A percentile compares a stretch with the other conserved stretches of the same genome.
These are phyloP conservation scores for Phylloporus gajari DNA, from an alignment of 1,284 basidiomycete species.

Conservation along the genomic window DNA sequence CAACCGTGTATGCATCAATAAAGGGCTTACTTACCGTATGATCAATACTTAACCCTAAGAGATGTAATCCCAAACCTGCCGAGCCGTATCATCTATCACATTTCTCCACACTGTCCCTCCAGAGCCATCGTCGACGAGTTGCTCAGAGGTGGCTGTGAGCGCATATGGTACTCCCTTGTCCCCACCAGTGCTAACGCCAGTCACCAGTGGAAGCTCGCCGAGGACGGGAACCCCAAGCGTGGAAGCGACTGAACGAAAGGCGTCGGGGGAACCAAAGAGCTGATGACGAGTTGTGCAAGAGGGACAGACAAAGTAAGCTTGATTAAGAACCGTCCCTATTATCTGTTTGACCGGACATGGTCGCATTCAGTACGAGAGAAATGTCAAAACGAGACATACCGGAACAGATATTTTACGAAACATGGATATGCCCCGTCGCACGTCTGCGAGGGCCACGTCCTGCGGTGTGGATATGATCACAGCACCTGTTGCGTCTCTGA, in stretches of 20 bases:
- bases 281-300: slow-evolving; percentile 78
- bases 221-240: slow-evolving; percentile 75
- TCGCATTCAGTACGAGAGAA: slow-evolving; percentile 3
- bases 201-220: slow-evolving; percentile 87
- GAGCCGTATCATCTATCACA: slow-evolving; percentile 57
- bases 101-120: slow-evolving; percentile 59
- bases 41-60: slow-evolving; percentile 17
- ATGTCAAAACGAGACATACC: slow-evolving; percentile 55
- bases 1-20: too few relatives aligned
- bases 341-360: slow-evolving; percentile 65
- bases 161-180: slow-evolving; percentile 78
- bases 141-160: slow-evolving; percentile 44
- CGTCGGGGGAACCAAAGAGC: slow-evolving; percentile 80
- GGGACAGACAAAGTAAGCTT: slow-evolving; percentile 89
- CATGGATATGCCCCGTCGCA: slow-evolving; percentile 93
- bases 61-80: slow-evolving; percentile 51
- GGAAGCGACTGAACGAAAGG: slow-evolving; percentile 73
- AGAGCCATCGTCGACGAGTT: slow-evolving; percentile 42
- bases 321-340: slow-evolving; percentile 89
- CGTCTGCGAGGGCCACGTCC: slow-evolving; percentile 92
- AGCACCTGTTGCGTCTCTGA: slow-evolving; percentile 59
- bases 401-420: slow-evolving; percentile 91
- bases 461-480: slow-evolving; percentile 97
- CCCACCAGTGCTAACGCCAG: slow-evolving; percentile 78
- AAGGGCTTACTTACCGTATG: too few relatives aligned